Evolutionary conservation across 352 stramenopile species (phyloP), one percentile per base, ranked within the genome.

Genomic region (Pilasporangium apinafurcum): DNA sequence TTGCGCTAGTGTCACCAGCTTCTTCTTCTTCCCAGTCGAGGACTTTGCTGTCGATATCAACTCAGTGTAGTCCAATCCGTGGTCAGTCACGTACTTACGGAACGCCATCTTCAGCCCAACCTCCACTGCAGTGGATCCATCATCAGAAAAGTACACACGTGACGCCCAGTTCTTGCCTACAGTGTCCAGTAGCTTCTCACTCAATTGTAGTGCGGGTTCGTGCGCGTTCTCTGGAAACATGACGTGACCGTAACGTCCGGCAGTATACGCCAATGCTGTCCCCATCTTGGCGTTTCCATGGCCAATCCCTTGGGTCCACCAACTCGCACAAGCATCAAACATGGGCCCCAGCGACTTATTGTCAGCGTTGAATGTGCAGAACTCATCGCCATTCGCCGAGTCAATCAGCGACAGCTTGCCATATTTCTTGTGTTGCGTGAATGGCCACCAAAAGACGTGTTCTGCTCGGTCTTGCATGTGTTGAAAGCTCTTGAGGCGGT

Each of bases 151-250:
- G 55, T 96, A 96, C 29, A 96, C 87, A 12, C 86, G 78, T 14
- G 70, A 77, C 0, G 86, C 86, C 86, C 86, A 96, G 20, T 60
- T 59, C 32, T 88, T 81, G 13, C 86, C 86, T 8, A 93, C 79
- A 2, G 73, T 83, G 3, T 59, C 56, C 1, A 95, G 51, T n/a
- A 96, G 45, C 46, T 74, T 82, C 38, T 95, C 76, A 14, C 67
- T 80, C 12, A 95, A 50, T 45, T 80, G 62, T 22, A 96, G 50
- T 16, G 86, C 85, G 6, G 89, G 89, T 39, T 91, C 75, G 51
- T 96, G 87, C 0, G 83, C 82, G 30, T 95, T 94, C 32, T 93
- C 82, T 2, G 86, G 85, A 52, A 97, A 97, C 71, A 96, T 95
- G 26, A 96, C 71, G 65, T 96, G 88, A 27, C 90, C 90, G 31